Evolutionary conservation across 805 yeast species (phyloP).

Genomic region (Candida tallmaniae): DNA sequence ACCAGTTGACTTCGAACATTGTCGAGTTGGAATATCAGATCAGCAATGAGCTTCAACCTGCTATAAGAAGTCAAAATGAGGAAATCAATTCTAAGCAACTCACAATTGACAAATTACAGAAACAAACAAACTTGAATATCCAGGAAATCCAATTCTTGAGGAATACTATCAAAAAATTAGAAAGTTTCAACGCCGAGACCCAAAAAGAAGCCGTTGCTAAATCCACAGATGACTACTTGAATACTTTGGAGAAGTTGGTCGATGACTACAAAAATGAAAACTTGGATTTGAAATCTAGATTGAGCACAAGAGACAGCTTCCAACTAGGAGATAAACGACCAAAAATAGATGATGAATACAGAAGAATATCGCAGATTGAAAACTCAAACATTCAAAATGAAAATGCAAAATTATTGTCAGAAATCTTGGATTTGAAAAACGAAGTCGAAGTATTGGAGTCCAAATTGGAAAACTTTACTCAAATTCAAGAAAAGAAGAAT

Average conservation of each 20-base stretch:
- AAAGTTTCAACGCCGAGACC: slow-evolving; percentile 18
- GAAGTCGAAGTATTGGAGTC: slow-evolving; percentile 31
- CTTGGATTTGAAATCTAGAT: slow-evolving; percentile 36
- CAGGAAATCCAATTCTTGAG: slow-evolving; percentile 59
- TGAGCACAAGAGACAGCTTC: slow-evolving; percentile 17
- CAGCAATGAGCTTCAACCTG: slow-evolving; percentile 11
- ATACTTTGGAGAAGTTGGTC: slow-evolving; percentile 44
- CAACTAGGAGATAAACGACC: slow-evolving; percentile 23
- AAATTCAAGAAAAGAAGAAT: slow-evolving; percentile 16
- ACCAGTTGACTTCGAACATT: slow-evolving; percentile 14
- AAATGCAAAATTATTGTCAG: slow-evolving; percentile 33
- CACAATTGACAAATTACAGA: slow-evolving; percentile 37
- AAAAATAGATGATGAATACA: slow-evolving; percentile 17
- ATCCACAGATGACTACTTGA: slow-evolving; percentile 32
- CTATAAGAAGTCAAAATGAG: slow-evolving; percentile 9
- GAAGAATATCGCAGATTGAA: slow-evolving; percentile 13
- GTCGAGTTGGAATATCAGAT: slow-evolving; percentile 11
- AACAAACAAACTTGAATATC: slow-evolving; percentile 47
- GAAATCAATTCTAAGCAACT: slow-evolving; percentile 13
- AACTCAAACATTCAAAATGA: slow-evolving; percentile 27
- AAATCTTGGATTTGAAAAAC: slow-evolving; percentile 32
- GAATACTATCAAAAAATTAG: slow-evolving; percentile 50
- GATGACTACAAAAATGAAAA: slow-evolving; percentile 54
- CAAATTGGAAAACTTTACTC: slow-evolving; percentile 25
- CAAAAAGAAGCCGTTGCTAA: slow-evolving; percentile 22